Evolutionary conservation across 768 basidiomycete genomes (phyloP).

Genomic region (Jaapia argillacea): DNA sequence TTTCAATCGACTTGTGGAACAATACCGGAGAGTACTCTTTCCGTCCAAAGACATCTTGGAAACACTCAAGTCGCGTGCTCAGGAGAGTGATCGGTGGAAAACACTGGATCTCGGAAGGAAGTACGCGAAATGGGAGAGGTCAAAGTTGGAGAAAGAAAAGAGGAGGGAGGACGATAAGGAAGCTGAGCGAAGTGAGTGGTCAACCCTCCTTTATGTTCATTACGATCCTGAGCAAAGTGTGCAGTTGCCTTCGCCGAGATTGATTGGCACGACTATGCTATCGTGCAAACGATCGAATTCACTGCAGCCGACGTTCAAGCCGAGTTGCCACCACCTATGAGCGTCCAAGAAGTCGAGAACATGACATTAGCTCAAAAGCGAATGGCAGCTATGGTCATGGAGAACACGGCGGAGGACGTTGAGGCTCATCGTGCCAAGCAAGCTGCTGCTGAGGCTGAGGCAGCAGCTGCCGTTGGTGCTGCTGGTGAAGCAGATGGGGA

Average conservation of each 20-base stretch:
- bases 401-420: conserved; percentile 81
- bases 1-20: conserved; percentile 95
- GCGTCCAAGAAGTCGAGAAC: conserved; percentile 85
- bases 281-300: conserved; percentile 97
- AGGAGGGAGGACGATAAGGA: conserved; percentile 86
- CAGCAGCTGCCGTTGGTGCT: conserved; percentile 67
- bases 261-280: conserved; percentile 99
- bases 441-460: conserved; percentile 79
- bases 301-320: conserved; percentile 84
- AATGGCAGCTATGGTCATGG: conserved; percentile 98
- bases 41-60: conserved; percentile 70
- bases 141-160: conserved; percentile 77
- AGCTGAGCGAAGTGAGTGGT: conserved; percentile 71
- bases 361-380: conserved; percentile 97
- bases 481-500: conserved; percentile 53
- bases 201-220: neutral
- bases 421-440: conserved; percentile 74
- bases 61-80: conserved; percentile 53
- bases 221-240: conserved; percentile 5
- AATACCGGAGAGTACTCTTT: conserved; percentile 85
- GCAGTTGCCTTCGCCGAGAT: conserved; percentile 91
- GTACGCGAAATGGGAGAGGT: conserved; percentile 84
- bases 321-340: conserved; percentile 96
- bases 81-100: conserved; percentile 64
- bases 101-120: conserved; percentile 65